Base-by-base conservation (phyloP, 139 green algal species). In the Picochlorum sp. region DNA sequence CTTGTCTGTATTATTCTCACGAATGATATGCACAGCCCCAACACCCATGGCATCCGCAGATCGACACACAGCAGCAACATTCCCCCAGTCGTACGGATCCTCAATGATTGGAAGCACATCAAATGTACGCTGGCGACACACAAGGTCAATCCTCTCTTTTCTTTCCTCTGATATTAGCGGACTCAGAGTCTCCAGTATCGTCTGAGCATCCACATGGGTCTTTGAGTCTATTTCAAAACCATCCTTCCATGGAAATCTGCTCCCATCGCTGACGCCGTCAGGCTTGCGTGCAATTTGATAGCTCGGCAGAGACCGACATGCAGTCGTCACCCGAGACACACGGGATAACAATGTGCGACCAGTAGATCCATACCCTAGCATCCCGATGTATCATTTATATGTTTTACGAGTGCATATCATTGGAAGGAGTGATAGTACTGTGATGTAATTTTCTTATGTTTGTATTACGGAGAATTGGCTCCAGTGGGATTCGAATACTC, bases 61-160 rank as follows among this genome's bases (percentile, higher is more conserved):
- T 8, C 85, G 74, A 54, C 76, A 84, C 0, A 91, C 75, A 4
- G 85, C 85, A 10, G 82, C 79, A 14, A 92, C 52, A 69, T 92
- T 92, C 15, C 85, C 85, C 76, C 86, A 78, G 69, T 92, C 84
- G 62, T 91, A 87, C 18, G 79, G n/a, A 2, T 74, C 26, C 56
- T 84, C 74, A 24, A 79, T 61, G 8, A 84, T 69, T n/a, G 74
- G 74, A n/a, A 82, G 30, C 16, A 82, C 68, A 41, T 73, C 74
- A 67, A 84, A 84, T 2, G 58, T 78, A 24, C 77, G 60, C n/a
- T 23, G 56, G 21, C 5, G 9, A 8, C 65, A 16, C 23, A 66
- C 71, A 21, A 47, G 2, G 6, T 69, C 64, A 16, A 77, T 69
- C 11, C 58, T 45, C 15, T 56, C 28, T 8, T 68, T 61, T 15